Conservation (phyloP, 2,329 filamentous ascomycete species). For the Diplodia seriata region DNA sequence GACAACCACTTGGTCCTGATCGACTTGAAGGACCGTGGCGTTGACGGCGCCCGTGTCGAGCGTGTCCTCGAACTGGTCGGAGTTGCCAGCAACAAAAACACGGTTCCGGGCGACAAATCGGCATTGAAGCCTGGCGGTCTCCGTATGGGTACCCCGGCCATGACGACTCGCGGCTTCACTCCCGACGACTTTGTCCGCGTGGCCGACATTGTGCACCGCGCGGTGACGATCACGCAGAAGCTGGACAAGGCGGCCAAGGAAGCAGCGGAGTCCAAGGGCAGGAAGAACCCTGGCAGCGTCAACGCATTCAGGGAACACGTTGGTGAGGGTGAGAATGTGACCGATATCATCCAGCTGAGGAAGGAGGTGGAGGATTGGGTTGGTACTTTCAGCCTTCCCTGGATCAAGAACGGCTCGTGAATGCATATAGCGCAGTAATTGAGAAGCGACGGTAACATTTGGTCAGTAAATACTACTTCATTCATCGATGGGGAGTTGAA, state of each 20-base stretch:
- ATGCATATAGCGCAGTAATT: neutral
- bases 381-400: slow-evolving; percentile 51
- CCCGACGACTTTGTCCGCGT: slow-evolving; percentile 85
- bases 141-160: slow-evolving; percentile 94
- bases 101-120: slow-evolving; percentile 95
- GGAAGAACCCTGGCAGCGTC: slow-evolving; percentile 50
- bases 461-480: slow-evolving; percentile 5
- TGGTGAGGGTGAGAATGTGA: slow-evolving; percentile 50
- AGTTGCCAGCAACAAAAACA: slow-evolving; percentile 99
- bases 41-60: slow-evolving; percentile 96
- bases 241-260: slow-evolving; percentile 50
- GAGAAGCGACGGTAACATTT: slow-evolving; percentile 5
- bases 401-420: slow-evolving; percentile 39
- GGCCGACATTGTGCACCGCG: slow-evolving; percentile 51
- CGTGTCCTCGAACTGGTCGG: slow-evolving; percentile 96
- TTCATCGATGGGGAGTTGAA: slow-evolving; percentile 7
- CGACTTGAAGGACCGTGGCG: slow-evolving; percentile 83
- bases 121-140: slow-evolving; percentile 93
- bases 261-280: slow-evolving; percentile 45
- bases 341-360: slow-evolving; percentile 50
- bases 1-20: slow-evolving; percentile 98
- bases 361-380: slow-evolving; percentile 53
- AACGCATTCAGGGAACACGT: slow-evolving; percentile 52
- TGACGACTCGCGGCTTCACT: slow-evolving; percentile 95
- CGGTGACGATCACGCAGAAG: slow-evolving; percentile 51